These are phyloP conservation scores for Aureobasidium uvarum DNA, from an alignment of 2,329 filamentous ascomycete genomes.

Conservation along the genomic window DNA sequence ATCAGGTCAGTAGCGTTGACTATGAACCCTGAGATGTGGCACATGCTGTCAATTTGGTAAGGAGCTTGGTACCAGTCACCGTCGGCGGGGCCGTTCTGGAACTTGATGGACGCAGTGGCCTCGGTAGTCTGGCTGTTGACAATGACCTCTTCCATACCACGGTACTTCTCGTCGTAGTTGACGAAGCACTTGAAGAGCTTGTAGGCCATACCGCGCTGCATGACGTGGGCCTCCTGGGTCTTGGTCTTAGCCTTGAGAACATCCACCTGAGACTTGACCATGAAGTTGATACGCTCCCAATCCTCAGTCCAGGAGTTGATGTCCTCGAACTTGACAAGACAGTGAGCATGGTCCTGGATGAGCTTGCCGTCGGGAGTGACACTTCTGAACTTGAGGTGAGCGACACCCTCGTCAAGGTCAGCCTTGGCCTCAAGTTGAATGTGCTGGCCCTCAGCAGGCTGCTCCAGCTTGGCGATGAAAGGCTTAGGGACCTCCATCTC, in stretches of 20 bases:
- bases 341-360: constrained; percentile 61
- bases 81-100: constrained; percentile 54
- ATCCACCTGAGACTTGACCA: constrained; percentile 57
- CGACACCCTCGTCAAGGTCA: constrained; percentile 55
- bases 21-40: constrained; percentile 59
- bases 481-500: constrained; percentile 69
- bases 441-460: constrained; percentile 55
- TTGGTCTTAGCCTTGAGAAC: constrained; percentile 66
- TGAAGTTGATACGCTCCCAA: constrained; percentile 64
- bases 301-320: constrained; percentile 61
- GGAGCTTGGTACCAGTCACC: constrained; percentile 59
- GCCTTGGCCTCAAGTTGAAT: constrained; percentile 61
- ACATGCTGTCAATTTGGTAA: constrained; percentile 60
- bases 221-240: constrained; percentile 66
- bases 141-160: constrained; percentile 59
- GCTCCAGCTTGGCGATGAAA: constrained; percentile 58
- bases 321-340: constrained; percentile 61
- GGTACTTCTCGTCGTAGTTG: constrained; percentile 57
- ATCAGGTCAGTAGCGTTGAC: constrained; percentile 60
- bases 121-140: constrained; percentile 57
- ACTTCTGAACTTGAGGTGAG: constrained; percentile 57
- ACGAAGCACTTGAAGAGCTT: constrained; percentile 65
- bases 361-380: constrained; percentile 60
- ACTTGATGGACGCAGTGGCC: constrained; percentile 55
- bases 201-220: constrained; percentile 74